A percentile compares a stretch with the other conserved stretches of the same genome.
Conservation (phyloP, 148 eudicot species). For the Vaccinium macrocarpon region DNA sequence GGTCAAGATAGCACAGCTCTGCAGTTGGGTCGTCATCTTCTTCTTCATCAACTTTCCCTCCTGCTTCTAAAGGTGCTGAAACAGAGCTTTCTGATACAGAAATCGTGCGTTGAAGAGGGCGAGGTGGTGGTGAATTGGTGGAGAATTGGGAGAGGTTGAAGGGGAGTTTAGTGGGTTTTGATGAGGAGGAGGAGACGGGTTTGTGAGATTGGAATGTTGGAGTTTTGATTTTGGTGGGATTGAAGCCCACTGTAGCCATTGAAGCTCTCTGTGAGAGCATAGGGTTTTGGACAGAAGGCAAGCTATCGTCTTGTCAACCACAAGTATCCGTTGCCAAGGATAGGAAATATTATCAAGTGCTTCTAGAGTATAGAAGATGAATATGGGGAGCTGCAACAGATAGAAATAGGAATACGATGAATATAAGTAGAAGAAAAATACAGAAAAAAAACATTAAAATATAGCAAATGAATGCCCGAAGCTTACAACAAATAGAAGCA, state of each 20-base stretch:
- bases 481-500: too few species aligned
- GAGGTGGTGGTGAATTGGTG: slow-evolving; percentile 14
- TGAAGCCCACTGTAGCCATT: slow-evolving; percentile 82
- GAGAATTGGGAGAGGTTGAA: slow-evolving; percentile 11
- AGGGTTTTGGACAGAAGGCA: not conserved
- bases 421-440: too few species aligned
- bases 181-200: slow-evolving; percentile 33
- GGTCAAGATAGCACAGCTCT: slow-evolving; percentile 78
- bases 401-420: too few species aligned
- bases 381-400: too few species aligned
- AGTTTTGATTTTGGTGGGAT: slow-evolving; percentile 53
- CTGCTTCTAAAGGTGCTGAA: slow-evolving; percentile 36
- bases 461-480: too few species aligned
- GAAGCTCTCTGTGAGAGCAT: slow-evolving; percentile 15
- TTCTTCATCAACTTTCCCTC: slow-evolving; percentile 24
- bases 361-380: not conserved
- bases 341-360: not conserved
- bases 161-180: slow-evolving; percentile 39
- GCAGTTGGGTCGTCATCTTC: slow-evolving; percentile 69
- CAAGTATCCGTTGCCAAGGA: not conserved
- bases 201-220: slow-evolving; percentile 29
- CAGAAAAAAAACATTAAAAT: too few species aligned
- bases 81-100: slow-evolving; percentile 70
- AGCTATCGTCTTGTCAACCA: not conserved
- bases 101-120: slow-evolving; percentile 11